Conservation (phyloP, 1,139 yeast genomes). For the Pichia sp. region DNA sequence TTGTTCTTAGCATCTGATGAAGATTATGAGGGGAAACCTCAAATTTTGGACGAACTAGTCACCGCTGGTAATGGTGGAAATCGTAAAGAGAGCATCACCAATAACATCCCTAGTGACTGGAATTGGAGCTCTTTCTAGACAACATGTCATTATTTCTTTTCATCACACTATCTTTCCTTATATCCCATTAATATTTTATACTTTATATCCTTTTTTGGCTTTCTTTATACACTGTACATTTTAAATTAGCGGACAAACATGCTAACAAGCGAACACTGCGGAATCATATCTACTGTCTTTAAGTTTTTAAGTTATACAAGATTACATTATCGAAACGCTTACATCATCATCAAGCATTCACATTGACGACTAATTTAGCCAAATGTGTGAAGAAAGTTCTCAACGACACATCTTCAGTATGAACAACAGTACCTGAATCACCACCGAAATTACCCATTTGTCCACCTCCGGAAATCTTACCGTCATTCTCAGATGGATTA, state of each 20-base stretch:
- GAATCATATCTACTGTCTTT: no score
- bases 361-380: conserved; percentile 67
- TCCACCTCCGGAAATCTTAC: conserved; percentile 40
- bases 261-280: no score
- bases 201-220: background rate
- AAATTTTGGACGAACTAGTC: conserved; percentile 5
- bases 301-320: background rate
- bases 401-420: conserved; percentile 90
- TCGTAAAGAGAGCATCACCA: conserved; percentile 17
- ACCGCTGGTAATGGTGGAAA: conserved; percentile 10
- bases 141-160: no score
- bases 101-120: conserved; percentile 69
- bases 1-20: conserved; percentile 20
- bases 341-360: conserved; percentile 20
- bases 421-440: conserved; percentile 63
- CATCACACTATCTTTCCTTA: background rate
- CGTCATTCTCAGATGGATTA: conserved; percentile 79
- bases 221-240: background rate
- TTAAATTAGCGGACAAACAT: no score
- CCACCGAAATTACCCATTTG: conserved; percentile 31
- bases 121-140: conserved; percentile 61
- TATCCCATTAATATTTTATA: background rate
- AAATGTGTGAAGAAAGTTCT: conserved; percentile 90
- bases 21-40: conserved; percentile 19
- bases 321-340: no score